Evolutionary conservation across 73 alveolate species (phyloP), one percentile per base, ranked within the genome.

Genomic region (Paramecium biaurelia): DNA sequence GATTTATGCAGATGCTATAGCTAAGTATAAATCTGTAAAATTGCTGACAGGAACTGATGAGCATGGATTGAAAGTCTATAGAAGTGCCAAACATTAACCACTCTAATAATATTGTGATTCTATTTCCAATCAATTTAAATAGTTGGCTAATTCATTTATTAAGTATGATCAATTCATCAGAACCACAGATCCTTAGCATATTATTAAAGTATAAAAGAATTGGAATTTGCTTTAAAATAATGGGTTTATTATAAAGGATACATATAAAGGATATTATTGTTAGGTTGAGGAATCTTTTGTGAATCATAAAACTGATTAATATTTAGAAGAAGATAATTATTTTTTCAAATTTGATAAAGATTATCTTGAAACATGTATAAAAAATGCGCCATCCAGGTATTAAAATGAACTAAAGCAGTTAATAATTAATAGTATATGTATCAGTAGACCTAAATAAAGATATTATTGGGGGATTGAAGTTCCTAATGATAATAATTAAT

Each of bases 381-480:
- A 21, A 68, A 38, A 34, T 24, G 58, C 57, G 7, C 37, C 68
- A 9, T 21, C 24, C 7, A 20, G 37, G 24, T 43, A 38, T 37
- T n/a, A 28, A 57, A 45, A 41, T 14, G 86, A 67, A 35, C 23
- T 37, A 6, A 26, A 42, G 7, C 35, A 68, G 20, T 24, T 30
- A 10, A 38, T 37, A 24, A 23, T 45, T 1, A 32, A 76, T 45
- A 92, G 86, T 2, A 85, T 96, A 6, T 96, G 97, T 42, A 92
- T 96, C 5, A 74, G 95, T 30, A 63, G 98, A 84, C 98, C 98
- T 6, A 93, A 90, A 43, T n/a, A 76, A 4, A 67, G 93, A 70
- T 88, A 94, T 20, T 45, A 58, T 18, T 96, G 98, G 98, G 98
- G 98, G 6, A 85, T 96, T 49, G 89, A 72, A 38, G 97, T 94